phyloP scores from a whole-genome alignment of 2,329 filamentous ascomycete species.

The Cytospora chrysosperma region DNA sequence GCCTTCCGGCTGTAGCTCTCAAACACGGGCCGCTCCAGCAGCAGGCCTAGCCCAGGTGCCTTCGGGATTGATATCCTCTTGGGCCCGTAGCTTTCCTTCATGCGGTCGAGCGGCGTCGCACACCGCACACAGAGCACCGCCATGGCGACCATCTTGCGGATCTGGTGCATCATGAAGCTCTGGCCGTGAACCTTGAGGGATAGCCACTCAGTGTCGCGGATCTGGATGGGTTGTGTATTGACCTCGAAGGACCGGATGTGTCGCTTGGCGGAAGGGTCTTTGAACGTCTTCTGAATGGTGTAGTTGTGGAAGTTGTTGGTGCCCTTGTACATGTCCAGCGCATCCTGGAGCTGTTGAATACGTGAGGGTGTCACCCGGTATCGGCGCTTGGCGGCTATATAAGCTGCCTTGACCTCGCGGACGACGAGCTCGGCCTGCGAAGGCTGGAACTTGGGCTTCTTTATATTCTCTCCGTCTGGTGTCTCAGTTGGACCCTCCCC shows the following conservation, averaged over 20 bases:
- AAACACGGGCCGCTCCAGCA: conserved; percentile 90
- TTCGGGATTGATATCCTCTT: conserved; percentile 87
- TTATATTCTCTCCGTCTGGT: conserved; percentile 14
- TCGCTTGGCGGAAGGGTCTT: conserved; percentile 81
- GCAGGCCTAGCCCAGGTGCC: conserved; percentile 81
- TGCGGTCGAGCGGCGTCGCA: conserved; percentile 69
- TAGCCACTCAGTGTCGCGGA: conserved; percentile 92
- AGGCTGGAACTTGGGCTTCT: conserved; percentile 34
- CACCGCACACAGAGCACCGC: conserved; percentile 80
- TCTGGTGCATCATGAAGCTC: conserved; percentile 99
- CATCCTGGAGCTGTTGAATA: conserved; percentile 71
- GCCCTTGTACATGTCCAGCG: conserved; percentile 73
- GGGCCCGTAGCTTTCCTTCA: conserved; percentile 70
- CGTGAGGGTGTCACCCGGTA: conserved; percentile 78
- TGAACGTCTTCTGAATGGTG: conserved; percentile 82
- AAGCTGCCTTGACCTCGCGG: conserved; percentile 76
- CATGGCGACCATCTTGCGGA: conserved; percentile 98
- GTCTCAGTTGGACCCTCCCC: neutral
- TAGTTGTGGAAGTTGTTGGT: conserved; percentile 97
- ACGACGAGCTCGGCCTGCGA: conserved; percentile 63
- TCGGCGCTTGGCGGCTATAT: conserved; percentile 75
- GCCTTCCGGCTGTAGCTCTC: conserved; percentile 81
- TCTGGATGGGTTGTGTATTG: conserved; percentile 73
- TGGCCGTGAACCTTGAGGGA: conserved; percentile 95
- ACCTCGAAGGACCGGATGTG: conserved; percentile 91